Conservation (phyloP, 371 early-diverging fungal genomes). For the Quaeritorhiza haematococci region DNA sequence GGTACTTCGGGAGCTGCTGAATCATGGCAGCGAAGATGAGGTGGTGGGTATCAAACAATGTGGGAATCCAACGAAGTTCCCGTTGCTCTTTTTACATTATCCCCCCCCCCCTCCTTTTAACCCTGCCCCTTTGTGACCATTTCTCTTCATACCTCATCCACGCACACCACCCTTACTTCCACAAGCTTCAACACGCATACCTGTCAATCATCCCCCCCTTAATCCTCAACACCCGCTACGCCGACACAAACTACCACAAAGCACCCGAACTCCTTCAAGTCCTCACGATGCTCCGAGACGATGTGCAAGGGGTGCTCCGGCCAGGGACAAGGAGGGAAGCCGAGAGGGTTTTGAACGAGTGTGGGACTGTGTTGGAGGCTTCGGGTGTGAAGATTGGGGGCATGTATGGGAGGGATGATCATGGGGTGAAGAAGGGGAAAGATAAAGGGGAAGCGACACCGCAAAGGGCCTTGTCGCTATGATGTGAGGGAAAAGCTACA, state of each 20-base stretch:
- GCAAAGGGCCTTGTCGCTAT: no score
- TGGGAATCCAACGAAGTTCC: no score
- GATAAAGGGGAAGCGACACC: no score
- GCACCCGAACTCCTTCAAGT: slow-evolving; percentile 8
- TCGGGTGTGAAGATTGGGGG: no score
- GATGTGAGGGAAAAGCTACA: no score
- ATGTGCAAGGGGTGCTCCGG: slow-evolving; percentile 4
- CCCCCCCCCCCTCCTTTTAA: neutral
- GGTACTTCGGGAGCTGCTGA: slow-evolving; percentile 68
- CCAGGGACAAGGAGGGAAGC: slow-evolving; percentile 7
- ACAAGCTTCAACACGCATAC: slow-evolving; percentile 67
- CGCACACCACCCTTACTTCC: neutral
- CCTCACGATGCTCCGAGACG: slow-evolving; percentile 10
- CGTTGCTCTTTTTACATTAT: no score
- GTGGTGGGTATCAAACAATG: no score
- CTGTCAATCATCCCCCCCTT: slow-evolving; percentile 67
- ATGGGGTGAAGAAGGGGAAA: no score
- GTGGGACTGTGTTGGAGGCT: neutral
- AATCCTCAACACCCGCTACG: slow-evolving; percentile 44
- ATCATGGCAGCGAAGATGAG: slow-evolving; percentile 66
- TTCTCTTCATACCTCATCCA: neutral
- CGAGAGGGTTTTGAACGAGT: slow-evolving; percentile 10
- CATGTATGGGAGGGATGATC: no score
- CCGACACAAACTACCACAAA: neutral
- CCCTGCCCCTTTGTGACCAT: neutral